These are phyloP conservation scores for Paecilomyces sp. DNA, from an alignment of 2,329 filamentous ascomycete genomes.

Conservation along the genomic window DNA sequence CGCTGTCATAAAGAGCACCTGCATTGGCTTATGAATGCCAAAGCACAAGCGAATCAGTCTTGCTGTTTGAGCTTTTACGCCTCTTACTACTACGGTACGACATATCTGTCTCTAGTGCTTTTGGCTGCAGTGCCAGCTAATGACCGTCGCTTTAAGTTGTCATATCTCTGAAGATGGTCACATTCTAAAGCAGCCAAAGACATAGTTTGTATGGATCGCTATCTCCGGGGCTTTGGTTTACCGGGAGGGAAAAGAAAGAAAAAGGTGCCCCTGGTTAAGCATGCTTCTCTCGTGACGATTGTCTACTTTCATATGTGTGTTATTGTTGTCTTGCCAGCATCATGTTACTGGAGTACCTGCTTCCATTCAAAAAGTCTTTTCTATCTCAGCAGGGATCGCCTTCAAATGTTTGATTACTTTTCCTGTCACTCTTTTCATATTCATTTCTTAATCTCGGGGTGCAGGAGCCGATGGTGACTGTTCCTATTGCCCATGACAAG, in stretches of 20 bases:
- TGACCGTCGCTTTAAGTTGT: slow-evolving; percentile 12
- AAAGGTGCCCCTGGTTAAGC: slow-evolving; percentile 2
- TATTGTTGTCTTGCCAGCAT: not conserved
- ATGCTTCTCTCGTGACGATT: slow-evolving; percentile 6
- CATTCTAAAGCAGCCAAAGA: slow-evolving; percentile 10
- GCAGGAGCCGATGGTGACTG: not conserved
- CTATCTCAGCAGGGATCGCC: not conserved
- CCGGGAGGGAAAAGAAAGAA: slow-evolving; percentile 1
- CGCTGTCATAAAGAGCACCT: slow-evolving; percentile 14
- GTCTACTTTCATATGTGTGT: slow-evolving; percentile 1
- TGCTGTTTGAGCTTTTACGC: slow-evolving; percentile 13
- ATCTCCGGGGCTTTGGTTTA: slow-evolving; percentile 22
- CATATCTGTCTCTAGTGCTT: slow-evolving; percentile 5
- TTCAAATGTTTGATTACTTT: not conserved
- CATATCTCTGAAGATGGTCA: slow-evolving; percentile 19
- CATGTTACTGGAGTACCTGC: slow-evolving; percentile 4
- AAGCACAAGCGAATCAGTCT: slow-evolving; percentile 6
- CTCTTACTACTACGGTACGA: slow-evolving; percentile 15
- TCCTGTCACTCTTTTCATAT: not conserved
- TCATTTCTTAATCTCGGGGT: not conserved
- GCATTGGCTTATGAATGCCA: slow-evolving; percentile 15
- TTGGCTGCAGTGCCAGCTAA: slow-evolving; percentile 4
- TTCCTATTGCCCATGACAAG: not conserved
- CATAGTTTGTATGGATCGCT: slow-evolving; percentile 14
- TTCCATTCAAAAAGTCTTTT: slow-evolving; percentile 3